Percentiles rank a stretch among this genome's conserved stretches.
Evolutionary conservation across 345 rosid species (phyloP).

Genomic region (Trapa incisa): DNA sequence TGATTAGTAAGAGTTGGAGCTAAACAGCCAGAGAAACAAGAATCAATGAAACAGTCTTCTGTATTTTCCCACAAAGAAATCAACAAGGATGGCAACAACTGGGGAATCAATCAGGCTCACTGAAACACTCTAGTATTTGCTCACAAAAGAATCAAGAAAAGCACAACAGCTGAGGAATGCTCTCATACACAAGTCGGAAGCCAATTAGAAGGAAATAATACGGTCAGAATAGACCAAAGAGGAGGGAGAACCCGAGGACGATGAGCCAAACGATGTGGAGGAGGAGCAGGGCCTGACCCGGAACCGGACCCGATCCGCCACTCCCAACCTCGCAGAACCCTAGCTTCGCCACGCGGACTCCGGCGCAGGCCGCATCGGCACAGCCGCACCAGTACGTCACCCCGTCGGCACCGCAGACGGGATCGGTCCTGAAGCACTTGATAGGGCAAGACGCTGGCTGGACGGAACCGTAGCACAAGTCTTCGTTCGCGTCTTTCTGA

Average conservation of each 20-base stretch:
- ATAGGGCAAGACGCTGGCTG: slow-evolving; percentile 55
- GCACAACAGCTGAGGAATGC: too few species aligned
- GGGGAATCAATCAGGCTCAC: too few species aligned
- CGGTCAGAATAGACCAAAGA: slow-evolving; percentile 59
- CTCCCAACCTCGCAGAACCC: slow-evolving; percentile 74
- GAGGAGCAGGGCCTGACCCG: slow-evolving; percentile 81
- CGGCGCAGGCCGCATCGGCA: slow-evolving; percentile 60
- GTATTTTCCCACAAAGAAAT: neutral
- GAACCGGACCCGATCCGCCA: slow-evolving; percentile 33
- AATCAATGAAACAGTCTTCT: neutral
- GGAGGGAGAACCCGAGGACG: slow-evolving; percentile 69
- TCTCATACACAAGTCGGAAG: too few species aligned
- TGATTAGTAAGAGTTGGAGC: neutral
- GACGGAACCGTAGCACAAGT: slow-evolving; percentile 25
- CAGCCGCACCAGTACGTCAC: slow-evolving; percentile 99
- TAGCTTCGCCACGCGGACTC: slow-evolving; percentile 44
- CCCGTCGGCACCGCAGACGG: slow-evolving; percentile 78
- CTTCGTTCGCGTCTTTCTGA: slow-evolving; percentile 18
- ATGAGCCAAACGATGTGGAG: slow-evolving; percentile 87
- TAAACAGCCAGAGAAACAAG: neutral
- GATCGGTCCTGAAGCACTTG: slow-evolving; percentile 72
- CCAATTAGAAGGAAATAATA: too few species aligned
- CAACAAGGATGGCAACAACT: neutral
- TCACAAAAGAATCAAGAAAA: neutral
- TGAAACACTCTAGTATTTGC: too few species aligned